Evolutionary conservation across 352 stramenopile genomes (phyloP).

Genomic region (Globisporangium recalcitrans): DNA sequence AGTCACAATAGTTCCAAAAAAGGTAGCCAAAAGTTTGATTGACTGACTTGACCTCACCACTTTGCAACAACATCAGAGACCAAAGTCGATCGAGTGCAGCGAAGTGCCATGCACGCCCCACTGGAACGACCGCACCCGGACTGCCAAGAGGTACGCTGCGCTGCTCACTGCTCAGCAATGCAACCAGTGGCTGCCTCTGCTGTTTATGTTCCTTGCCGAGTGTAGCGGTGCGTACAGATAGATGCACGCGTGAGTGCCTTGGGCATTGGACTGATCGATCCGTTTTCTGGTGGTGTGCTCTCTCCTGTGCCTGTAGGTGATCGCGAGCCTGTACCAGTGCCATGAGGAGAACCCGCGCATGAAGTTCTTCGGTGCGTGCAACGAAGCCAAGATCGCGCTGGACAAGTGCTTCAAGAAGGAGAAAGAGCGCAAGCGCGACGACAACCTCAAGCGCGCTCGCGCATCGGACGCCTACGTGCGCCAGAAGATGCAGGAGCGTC

Average conservation of each 20-base stretch:
- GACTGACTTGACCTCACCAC: not conserved
- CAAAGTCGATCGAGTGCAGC: not conserved
- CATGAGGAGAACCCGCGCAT: conserved; percentile 68
- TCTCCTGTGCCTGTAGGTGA: conserved; percentile 50
- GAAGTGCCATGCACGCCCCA: conserved; percentile 59
- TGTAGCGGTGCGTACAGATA: not conserved
- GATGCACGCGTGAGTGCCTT: no score
- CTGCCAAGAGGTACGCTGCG: conserved; percentile 58
- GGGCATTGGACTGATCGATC: not conserved
- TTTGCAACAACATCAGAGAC: conserved; percentile 9
- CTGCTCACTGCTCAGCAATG: not conserved
- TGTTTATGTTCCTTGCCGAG: not conserved
- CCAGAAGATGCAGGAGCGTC: conserved; percentile 72
- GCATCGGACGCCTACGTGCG: conserved; percentile 65
- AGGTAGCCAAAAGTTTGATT: not conserved
- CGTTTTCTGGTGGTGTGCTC: not conserved
- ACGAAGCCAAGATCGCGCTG: conserved; percentile 62
- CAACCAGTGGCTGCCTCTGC: not conserved
- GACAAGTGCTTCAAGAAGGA: conserved; percentile 78
- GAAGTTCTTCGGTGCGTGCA: conserved; percentile 79
- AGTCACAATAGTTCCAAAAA: not conserved
- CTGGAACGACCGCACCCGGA: conserved; percentile 76
- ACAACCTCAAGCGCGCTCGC: conserved; percentile 61
- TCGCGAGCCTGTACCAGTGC: conserved; percentile 57
- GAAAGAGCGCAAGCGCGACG: conserved; percentile 53